Evolutionary conservation across 129 eudicot species (phyloP).

Genomic region (Kitagawia praeruptora): DNA sequence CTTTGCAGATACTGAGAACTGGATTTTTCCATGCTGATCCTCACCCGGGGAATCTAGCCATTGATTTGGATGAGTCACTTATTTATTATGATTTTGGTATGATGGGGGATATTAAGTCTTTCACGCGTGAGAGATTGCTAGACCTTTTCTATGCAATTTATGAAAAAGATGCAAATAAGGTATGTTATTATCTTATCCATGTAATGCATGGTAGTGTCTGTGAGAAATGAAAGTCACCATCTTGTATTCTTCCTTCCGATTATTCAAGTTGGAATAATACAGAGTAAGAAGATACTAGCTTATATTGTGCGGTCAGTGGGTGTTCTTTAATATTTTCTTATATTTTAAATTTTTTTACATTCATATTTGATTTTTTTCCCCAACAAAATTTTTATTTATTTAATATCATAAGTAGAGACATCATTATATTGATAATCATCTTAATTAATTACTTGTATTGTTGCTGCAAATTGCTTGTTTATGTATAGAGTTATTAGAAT

Average conservation of each 20-base stretch:
- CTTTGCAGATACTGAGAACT: conserved; percentile 71
- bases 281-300: not conserved
- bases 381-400: too few relatives aligned
- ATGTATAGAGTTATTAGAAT: too few relatives aligned
- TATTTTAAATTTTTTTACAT: too few relatives aligned
- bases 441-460: too few relatives aligned
- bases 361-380: too few relatives aligned
- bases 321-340: too few relatives aligned
- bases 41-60: conserved; percentile 99
- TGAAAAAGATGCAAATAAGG: conserved; percentile 97
- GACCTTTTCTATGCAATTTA: conserved; percentile 77
- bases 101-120: conserved; percentile 97
- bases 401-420: too few relatives aligned
- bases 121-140: conserved; percentile 68
- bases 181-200: conserved; percentile 5
- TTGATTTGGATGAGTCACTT: conserved; percentile 83
- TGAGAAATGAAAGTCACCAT: not conserved
- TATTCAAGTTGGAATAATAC: not conserved
- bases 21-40: conserved; percentile 99
- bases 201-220: conserved; percentile 5
- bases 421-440: too few relatives aligned
- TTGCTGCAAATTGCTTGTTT: too few relatives aligned
- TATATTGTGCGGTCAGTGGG: too few relatives aligned
- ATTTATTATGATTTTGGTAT: conserved; percentile 96
- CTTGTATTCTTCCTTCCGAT: not conserved